These are phyloP conservation scores for Leucoagaricus sp. DNA, from an alignment of 1,284 basidiomycete species.

Conservation along the genomic window DNA sequence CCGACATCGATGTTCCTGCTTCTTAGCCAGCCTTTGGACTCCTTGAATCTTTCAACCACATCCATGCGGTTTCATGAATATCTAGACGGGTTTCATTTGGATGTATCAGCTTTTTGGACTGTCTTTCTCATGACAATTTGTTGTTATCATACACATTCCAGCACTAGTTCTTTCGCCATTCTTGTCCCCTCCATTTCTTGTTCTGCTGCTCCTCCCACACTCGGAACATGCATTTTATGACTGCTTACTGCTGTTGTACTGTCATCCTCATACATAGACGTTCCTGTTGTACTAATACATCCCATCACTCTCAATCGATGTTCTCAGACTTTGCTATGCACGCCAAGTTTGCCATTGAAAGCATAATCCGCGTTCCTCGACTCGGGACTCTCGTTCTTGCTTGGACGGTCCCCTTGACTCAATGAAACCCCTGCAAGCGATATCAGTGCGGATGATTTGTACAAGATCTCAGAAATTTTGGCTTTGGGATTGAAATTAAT, in stretches of 20 bases:
- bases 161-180: background rate
- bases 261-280: background rate
- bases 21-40: background rate
- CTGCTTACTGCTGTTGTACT: background rate
- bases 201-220: background rate
- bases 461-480: no score
- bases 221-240: background rate
- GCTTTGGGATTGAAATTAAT: no score
- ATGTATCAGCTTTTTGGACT: no score
- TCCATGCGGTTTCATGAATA: background rate
- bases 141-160: background rate
- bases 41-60: background rate
- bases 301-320: background rate
- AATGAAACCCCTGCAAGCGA: no score
- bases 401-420: no score
- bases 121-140: no score
- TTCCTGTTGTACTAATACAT: background rate
- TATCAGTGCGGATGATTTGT: no score
- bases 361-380: no score
- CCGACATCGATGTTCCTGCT: background rate
- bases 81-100: background rate
- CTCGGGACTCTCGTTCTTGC: no score
- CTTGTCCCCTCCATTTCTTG: no score
- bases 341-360: no score
- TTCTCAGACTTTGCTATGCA: background rate